These are phyloP conservation scores for Wallemia mellicola DNA, from an alignment of 1,284 basidiomycete genomes.

Conservation along the genomic window DNA sequence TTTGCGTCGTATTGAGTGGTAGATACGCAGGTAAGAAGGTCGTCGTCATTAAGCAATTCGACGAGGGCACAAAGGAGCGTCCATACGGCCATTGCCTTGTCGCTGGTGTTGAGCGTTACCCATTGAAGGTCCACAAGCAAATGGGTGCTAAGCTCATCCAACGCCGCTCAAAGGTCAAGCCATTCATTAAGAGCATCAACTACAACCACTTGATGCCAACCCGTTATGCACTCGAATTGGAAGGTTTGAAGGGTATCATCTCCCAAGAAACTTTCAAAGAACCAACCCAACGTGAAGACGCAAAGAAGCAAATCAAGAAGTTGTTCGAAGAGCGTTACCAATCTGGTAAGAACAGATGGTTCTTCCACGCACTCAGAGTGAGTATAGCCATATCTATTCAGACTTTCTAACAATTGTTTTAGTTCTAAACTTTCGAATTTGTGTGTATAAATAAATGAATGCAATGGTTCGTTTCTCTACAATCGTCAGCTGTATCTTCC, in stretches of 20 bases:
- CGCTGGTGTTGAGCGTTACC: constrained; percentile 84
- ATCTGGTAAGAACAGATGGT: constrained; percentile 81
- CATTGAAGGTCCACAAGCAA: constrained; percentile 72
- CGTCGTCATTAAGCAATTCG: constrained; percentile 59
- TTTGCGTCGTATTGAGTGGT: constrained; percentile 82
- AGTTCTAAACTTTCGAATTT: background rate
- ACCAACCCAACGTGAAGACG: constrained; percentile 62
- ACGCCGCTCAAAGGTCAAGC: constrained; percentile 78
- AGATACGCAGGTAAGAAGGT: constrained; percentile 87
- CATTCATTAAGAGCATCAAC: constrained; percentile 88
- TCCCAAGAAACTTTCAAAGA: constrained; percentile 75
- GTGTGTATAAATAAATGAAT: background rate
- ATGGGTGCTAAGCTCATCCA: constrained; percentile 87
- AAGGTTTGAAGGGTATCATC: constrained; percentile 60
- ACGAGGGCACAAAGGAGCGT: constrained; percentile 63
- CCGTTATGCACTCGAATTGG: constrained; percentile 79
- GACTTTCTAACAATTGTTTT: no score
- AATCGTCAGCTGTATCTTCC: background rate
- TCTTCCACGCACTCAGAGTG: constrained; percentile 52
- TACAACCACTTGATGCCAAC: constrained; percentile 94
- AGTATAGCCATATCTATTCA: no score
- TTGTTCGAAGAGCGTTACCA: constrained; percentile 72
- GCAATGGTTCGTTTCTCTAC: background rate
- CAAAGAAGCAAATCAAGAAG: constrained; percentile 90
- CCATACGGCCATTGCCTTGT: constrained; percentile 88